A percentile compares a stretch with the other conserved stretches of the same genome.
These are phyloP conservation scores for Mrakia hoshinonis DNA, from an alignment of 768 basidiomycete genomes.

Conservation along the genomic window DNA sequence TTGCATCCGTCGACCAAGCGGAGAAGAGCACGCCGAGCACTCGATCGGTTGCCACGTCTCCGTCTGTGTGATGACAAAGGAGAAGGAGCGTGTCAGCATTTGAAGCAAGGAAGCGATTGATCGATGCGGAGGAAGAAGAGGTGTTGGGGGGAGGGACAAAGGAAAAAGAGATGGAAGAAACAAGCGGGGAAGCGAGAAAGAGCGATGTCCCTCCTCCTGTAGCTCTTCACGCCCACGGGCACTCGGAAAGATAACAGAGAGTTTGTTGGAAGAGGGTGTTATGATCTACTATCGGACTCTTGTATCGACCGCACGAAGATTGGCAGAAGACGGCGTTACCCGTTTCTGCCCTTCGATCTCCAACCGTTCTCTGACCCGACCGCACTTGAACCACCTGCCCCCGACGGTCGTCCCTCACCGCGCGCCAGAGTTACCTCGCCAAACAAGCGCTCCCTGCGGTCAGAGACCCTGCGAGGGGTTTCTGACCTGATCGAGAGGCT, in stretches of 20 bases:
- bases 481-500: too few species aligned
- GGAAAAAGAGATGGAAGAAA: conserved; percentile 4
- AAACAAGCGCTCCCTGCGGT: neutral
- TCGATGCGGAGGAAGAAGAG: conserved; percentile 20
- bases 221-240: conserved; percentile 66
- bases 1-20: conserved; percentile 13
- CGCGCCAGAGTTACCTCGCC: neutral
- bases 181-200: neutral
- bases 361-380: neutral
- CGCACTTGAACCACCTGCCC: neutral
- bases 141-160: neutral
- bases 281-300: conserved; percentile 67
- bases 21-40: conserved; percentile 14
- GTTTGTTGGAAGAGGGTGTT: conserved; percentile 52
- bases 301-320: conserved; percentile 80
- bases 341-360: neutral
- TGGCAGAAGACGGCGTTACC: neutral
- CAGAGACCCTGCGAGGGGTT: conserved; percentile 14
- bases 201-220: conserved; percentile 70
- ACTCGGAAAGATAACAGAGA: conserved; percentile 59
- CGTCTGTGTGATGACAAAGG: conserved; percentile 29
- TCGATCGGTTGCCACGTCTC: conserved; percentile 26
- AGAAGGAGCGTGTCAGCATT: conserved; percentile 42
- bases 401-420: neutral
- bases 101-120: too few species aligned